phyloP scores from a whole-genome alignment of 2,329 filamentous ascomycete genomes.

The Aspergillus sp. region DNA sequence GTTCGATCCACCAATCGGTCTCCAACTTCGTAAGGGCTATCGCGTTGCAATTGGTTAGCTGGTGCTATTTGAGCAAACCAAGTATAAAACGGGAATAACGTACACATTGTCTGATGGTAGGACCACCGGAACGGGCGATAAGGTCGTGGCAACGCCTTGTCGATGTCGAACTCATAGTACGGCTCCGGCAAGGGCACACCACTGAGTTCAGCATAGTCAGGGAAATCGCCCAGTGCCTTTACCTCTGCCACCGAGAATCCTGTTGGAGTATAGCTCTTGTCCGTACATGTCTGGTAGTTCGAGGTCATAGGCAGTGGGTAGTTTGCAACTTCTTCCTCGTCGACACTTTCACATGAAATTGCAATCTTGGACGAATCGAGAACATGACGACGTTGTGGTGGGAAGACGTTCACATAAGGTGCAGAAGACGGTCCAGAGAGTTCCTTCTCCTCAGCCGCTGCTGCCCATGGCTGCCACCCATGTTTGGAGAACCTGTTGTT shows the following conservation, averaged over 20 bases:
- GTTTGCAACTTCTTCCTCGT: constrained; percentile 36
- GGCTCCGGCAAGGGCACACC: constrained; percentile 71
- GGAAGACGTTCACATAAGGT: constrained; percentile 53
- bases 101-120: constrained; percentile 92
- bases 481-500: constrained; percentile 50
- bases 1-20: constrained; percentile 84
- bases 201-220: constrained; percentile 73
- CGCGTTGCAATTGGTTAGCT: background rate
- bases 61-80: too few relatives aligned
- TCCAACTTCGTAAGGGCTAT: constrained; percentile 76
- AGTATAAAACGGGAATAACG: constrained; percentile 34
- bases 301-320: constrained; percentile 44
- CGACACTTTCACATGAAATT: constrained; percentile 27
- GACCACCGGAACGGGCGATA: constrained; percentile 81
- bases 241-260: constrained; percentile 73
- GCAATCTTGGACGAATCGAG: constrained; percentile 38
- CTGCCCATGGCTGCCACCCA: constrained; percentile 55
- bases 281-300: constrained; percentile 41
- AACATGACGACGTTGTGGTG: constrained; percentile 54
- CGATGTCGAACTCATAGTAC: constrained; percentile 67
- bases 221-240: constrained; percentile 71
- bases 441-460: constrained; percentile 53
- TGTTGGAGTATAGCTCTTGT: constrained; percentile 60
- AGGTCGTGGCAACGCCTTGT: constrained; percentile 68
- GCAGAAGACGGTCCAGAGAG: constrained; percentile 30